Conservation (phyloP, 179 eudicot species). For the Camellia oleifera region DNA sequence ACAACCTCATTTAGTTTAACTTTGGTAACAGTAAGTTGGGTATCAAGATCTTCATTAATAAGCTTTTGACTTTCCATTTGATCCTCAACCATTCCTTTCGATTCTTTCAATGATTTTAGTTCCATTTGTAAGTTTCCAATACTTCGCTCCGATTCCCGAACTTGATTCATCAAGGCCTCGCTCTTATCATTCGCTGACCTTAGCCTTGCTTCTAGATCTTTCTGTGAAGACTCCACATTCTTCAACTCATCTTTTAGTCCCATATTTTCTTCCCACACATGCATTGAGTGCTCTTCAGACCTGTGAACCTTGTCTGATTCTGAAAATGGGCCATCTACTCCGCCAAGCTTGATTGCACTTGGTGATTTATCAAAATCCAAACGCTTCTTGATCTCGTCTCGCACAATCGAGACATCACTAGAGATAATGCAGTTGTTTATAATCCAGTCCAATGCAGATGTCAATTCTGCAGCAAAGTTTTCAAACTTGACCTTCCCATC, state of each 20-base stretch:
- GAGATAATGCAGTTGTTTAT: slow-evolving; percentile 18
- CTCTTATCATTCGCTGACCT: slow-evolving; percentile 31
- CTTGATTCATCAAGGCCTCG: slow-evolving; percentile 30
- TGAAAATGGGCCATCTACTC: slow-evolving; percentile 12
- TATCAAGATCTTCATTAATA: slow-evolving; percentile 72
- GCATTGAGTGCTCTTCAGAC: not conserved
- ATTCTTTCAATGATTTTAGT: slow-evolving; percentile 39
- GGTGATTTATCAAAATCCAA: slow-evolving; percentile 30
- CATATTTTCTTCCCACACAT: slow-evolving; percentile 30
- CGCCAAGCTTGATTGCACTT: slow-evolving; percentile 31
- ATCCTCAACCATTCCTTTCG: slow-evolving; percentile 52
- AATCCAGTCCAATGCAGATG: slow-evolving; percentile 29
- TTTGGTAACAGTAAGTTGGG: slow-evolving; percentile 62
- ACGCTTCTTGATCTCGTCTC: slow-evolving; percentile 31
- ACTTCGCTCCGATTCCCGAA: slow-evolving; percentile 37
- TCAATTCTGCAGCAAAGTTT: slow-evolving; percentile 19
- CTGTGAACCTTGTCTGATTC: not conserved
- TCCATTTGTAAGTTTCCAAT: slow-evolving; percentile 41
- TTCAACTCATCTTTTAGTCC: slow-evolving; percentile 27
- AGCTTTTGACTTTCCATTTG: slow-evolving; percentile 70
- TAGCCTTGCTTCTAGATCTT: slow-evolving; percentile 31
- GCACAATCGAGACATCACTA: slow-evolving; percentile 28
- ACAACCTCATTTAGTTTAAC: slow-evolving; percentile 49
- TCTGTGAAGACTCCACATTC: slow-evolving; percentile 23
- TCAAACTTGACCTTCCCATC: slow-evolving; percentile 22